These are phyloP conservation scores for Emmonsiellopsis sp. DNA, from an alignment of 2,329 filamentous ascomycete species.

Conservation along the genomic window DNA sequence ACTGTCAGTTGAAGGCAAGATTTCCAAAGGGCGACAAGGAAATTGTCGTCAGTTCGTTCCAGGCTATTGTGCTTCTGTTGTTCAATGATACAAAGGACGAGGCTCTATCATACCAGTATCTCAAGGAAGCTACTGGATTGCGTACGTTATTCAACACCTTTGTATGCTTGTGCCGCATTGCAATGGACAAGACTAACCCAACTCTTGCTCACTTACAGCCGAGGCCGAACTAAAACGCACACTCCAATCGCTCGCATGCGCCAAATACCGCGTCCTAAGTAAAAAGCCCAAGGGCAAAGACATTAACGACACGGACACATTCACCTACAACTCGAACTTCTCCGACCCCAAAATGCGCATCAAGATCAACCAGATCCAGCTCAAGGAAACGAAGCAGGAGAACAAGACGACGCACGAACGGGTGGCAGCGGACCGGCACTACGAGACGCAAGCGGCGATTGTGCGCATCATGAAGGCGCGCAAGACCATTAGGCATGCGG, in stretches of 20 bases:
- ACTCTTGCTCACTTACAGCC: conserved; percentile 29
- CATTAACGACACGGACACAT: conserved; percentile 68
- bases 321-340: conserved; percentile 72
- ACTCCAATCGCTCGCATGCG: conserved; percentile 89
- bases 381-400: conserved; percentile 91
- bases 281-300: conserved; percentile 84
- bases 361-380: conserved; percentile 98
- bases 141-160: conserved; percentile 36
- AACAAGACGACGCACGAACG: conserved; percentile 90
- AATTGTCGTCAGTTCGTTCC: conserved; percentile 81
- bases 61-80: conserved; percentile 79
- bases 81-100: conserved; percentile 67
- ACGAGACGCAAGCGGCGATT: conserved; percentile 94
- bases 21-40: conserved; percentile 80
- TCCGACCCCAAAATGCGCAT: conserved; percentile 74
- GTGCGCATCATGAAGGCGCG: conserved; percentile 94
- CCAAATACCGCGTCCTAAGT: conserved; percentile 70
- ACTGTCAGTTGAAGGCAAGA: conserved; percentile 72
- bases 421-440: conserved; percentile 80
- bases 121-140: conserved; percentile 65
- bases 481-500: conserved; percentile 77
- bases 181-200: too few relatives aligned
- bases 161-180: too few relatives aligned
- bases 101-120: conserved; percentile 64
- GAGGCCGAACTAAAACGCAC: conserved; percentile 78